These are phyloP conservation scores for Lizonia empirigonia DNA, from an alignment of 2,329 filamentous ascomycete species.

Conservation along the genomic window DNA sequence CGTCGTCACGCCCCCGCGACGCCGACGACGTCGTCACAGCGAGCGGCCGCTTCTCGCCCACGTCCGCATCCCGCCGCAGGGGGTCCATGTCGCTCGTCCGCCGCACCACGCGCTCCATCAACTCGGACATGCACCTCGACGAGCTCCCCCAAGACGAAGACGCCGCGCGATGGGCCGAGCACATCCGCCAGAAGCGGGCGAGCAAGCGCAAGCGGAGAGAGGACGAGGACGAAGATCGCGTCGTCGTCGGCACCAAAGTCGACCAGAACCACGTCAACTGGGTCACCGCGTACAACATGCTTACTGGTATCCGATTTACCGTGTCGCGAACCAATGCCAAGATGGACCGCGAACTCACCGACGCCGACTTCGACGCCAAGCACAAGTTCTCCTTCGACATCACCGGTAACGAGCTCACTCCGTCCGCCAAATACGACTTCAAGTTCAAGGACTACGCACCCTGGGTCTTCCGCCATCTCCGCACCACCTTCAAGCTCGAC, in stretches of 20 bases:
- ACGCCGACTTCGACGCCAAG: constrained; percentile 89
- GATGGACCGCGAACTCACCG: constrained; percentile 85
- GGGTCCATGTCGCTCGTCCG: constrained; percentile 83
- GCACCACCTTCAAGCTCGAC: constrained; percentile 85
- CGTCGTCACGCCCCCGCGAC: constrained; percentile 70
- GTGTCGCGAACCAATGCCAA: constrained; percentile 97
- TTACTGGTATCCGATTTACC: constrained; percentile 96
- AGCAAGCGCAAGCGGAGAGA: constrained; percentile 84
- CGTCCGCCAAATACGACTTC: constrained; percentile 99
- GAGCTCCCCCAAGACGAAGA: constrained; percentile 88
- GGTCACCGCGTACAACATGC: constrained; percentile 99
- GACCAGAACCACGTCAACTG: constrained; percentile 97
- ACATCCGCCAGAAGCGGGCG: constrained; percentile 87
- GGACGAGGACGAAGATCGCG: constrained; percentile 86
- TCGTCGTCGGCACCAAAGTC: constrained; percentile 95
- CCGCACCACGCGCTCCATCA: constrained; percentile 80
- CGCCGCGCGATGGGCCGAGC: constrained; percentile 88
- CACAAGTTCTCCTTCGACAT: constrained; percentile 99
- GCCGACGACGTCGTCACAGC: constrained; percentile 67
- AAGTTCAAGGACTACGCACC: constrained; percentile 99
- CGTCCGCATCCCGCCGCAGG: constrained; percentile 67
- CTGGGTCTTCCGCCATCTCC: constrained; percentile 95
- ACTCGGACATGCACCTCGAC: constrained; percentile 82
- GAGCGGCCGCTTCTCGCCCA: constrained; percentile 83
- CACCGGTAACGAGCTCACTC: constrained; percentile 94